A percentile compares a stretch with the other conserved stretches of the same genome.
Conservation (phyloP, 2,329 filamentous ascomycete species). For the Myriosclerotinia scirpicola region DNA sequence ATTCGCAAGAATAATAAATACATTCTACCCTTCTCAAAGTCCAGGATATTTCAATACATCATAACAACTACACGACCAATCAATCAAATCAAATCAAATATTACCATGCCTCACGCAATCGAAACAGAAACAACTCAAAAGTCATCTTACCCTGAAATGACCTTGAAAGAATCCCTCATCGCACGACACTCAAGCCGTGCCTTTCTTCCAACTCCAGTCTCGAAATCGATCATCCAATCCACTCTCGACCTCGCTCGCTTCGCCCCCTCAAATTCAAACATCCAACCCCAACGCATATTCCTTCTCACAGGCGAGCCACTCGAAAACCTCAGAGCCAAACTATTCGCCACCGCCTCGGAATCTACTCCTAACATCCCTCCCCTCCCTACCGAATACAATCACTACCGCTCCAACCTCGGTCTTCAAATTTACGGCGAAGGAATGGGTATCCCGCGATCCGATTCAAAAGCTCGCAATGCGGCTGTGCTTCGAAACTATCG, state of each 20-base stretch:
- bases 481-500: conserved; percentile 14
- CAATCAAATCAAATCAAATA: not conserved
- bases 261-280: conserved; percentile 23
- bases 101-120: conserved; percentile 5
- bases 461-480: conserved; percentile 4
- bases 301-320: conserved; percentile 4
- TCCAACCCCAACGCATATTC: conserved; percentile 9
- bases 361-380: conserved; percentile 4
- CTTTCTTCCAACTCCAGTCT: conserved; percentile 15
- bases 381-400: conserved; percentile 5
- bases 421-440: conserved; percentile 14
- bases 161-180: conserved; percentile 8
- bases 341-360: conserved; percentile 1
- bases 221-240: conserved; percentile 13
- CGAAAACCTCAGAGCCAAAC: not conserved
- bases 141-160: conserved; percentile 3
- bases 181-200: conserved; percentile 15
- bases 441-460: conserved; percentile 1
- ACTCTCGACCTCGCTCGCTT: conserved; percentile 19
- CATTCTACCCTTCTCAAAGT: not conserved
- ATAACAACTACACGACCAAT: not conserved
- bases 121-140: not conserved
- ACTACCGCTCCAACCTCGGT: conserved; percentile 18
- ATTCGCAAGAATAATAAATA: not conserved
- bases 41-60: not conserved